Evolutionary conservation across 345 rosid genomes (phyloP).

Genomic region (Eucalyptus cloeziana): DNA sequence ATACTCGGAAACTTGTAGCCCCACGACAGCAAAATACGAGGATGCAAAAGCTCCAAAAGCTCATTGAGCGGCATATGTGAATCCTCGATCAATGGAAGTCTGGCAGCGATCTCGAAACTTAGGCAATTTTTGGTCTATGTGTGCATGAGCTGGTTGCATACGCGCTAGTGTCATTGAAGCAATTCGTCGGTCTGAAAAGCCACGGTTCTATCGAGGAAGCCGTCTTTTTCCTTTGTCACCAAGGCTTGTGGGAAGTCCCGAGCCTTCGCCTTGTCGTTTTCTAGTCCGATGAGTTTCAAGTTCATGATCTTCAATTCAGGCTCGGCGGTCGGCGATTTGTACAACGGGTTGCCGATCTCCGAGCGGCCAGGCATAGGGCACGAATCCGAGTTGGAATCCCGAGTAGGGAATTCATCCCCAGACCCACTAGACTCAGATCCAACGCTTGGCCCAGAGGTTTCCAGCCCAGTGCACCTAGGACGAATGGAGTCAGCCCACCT

Average conservation of each 20-base stretch:
- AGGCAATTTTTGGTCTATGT: rapidly evolving
- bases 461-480: no score
- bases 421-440: neutral
- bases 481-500: neutral
- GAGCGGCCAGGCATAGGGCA: neutral
- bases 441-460: neutral
- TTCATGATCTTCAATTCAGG: neutral
- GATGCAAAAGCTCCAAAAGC: no score
- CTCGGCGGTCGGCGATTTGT: neutral
- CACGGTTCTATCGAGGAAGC: no score
- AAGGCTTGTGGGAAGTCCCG: neutral
- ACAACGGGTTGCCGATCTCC: neutral
- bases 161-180: rapidly evolving
- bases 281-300: neutral
- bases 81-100: rapidly evolving
- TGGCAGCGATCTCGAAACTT: rapidly evolving
- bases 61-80: no score
- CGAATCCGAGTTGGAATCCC: neutral
- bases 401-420: neutral
- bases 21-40: no score
- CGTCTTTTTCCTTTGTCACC: no score
- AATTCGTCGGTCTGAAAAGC: rapidly evolving
- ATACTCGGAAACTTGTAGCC: no score
- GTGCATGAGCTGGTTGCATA: no score
- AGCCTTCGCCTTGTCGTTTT: neutral